Evolutionary conservation across 1,139 yeast species (phyloP).

Genomic region (Magnusiomyces suaveolens): DNA sequence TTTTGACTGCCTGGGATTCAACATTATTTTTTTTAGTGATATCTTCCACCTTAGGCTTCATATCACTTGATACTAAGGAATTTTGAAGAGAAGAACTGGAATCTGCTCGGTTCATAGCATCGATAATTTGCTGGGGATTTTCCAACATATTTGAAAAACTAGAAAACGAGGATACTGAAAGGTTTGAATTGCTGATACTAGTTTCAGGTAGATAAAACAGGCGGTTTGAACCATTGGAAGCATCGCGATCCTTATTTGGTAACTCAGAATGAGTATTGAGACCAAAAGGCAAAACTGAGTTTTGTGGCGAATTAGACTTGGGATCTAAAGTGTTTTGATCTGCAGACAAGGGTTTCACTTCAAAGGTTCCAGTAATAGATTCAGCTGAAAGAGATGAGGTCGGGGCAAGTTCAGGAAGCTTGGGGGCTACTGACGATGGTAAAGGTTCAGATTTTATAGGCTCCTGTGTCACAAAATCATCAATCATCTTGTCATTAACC

Average conservation of each 20-base stretch:
- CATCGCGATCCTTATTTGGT: neutral
- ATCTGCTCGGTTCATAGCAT: neutral
- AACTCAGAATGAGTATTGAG: neutral
- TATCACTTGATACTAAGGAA: neutral
- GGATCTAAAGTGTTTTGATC: neutral
- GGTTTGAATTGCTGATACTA: neutral
- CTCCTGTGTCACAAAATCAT: neutral
- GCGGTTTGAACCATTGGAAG: neutral
- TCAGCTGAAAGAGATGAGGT: neutral
- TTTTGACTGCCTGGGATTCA: too few relatives aligned
- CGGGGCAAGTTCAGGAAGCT: neutral
- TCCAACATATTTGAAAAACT: neutral
- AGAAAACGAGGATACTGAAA: neutral
- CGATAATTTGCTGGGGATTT: neutral
- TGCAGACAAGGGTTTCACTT: neutral
- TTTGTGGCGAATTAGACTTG: neutral
- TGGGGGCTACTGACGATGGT: neutral
- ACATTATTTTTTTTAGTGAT: neutral
- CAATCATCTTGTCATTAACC: neutral
- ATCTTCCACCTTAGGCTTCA: neutral
- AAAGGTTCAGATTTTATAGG: neutral
- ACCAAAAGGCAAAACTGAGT: neutral
- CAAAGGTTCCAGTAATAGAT: neutral
- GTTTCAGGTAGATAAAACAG: neutral
- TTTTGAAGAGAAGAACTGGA: neutral